A percentile compares a stretch with the other conserved stretches of the same genome.
Evolutionary conservation across 345 rosid species (phyloP).

Genomic region (Boechera retrofracta): DNA sequence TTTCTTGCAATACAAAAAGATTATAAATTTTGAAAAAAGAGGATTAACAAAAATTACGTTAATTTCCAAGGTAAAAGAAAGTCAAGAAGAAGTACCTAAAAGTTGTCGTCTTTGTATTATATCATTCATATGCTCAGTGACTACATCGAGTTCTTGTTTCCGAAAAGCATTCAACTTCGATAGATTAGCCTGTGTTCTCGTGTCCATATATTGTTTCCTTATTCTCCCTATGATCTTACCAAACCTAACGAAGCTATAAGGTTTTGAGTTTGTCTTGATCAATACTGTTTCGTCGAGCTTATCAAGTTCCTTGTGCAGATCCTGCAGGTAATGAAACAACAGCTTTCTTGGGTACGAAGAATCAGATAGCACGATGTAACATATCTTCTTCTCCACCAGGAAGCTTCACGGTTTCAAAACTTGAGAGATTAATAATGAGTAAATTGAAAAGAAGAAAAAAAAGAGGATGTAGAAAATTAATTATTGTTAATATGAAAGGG

Average conservation of each 20-base stretch:
- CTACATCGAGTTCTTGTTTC: slow-evolving; percentile 45
- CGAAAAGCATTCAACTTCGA: slow-evolving; percentile 54
- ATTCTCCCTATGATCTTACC: slow-evolving; percentile 57
- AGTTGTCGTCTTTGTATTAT: slow-evolving; percentile 49
- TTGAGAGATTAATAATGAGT: slow-evolving; percentile 1
- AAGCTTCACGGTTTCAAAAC: slow-evolving; percentile 48
- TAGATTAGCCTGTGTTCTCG: slow-evolving; percentile 65
- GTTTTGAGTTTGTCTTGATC: slow-evolving; percentile 50
- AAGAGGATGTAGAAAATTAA: neutral
- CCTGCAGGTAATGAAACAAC: slow-evolving; percentile 62
- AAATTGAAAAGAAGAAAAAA: slow-evolving; percentile 10
- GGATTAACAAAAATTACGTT: neutral
- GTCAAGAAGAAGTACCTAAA: slow-evolving; percentile 41
- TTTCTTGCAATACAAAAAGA: slow-evolving; percentile 40
- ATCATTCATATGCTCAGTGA: slow-evolving; percentile 50
- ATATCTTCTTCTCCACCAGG: slow-evolving; percentile 54
- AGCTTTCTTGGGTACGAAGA: slow-evolving; percentile 73
- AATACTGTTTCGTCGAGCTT: slow-evolving; percentile 42
- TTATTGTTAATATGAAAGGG: slow-evolving; percentile 18
- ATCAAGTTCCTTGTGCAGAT: slow-evolving; percentile 58
- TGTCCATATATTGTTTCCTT: slow-evolving; percentile 60
- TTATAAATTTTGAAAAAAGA: neutral
- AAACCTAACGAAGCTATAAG: slow-evolving; percentile 59
- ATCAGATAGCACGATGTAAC: slow-evolving; percentile 61
- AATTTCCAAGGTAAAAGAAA: neutral